Conservation (phyloP, 1,284 basidiomycete genomes). For the Trichosporon sp. region DNA sequence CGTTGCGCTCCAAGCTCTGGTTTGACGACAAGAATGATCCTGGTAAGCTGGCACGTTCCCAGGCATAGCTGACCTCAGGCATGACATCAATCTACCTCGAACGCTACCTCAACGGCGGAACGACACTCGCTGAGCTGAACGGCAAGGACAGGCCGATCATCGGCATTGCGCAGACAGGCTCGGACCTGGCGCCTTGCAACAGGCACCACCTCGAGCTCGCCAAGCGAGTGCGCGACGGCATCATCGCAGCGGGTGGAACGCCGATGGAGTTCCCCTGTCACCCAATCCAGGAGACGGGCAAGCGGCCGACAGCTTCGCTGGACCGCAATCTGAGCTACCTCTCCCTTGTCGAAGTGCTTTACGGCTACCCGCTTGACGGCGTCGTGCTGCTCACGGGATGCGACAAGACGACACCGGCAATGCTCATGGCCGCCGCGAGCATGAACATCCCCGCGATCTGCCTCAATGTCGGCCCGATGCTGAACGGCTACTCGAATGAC, state of each 20-base stretch:
- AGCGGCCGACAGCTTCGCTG: conserved; percentile 44
- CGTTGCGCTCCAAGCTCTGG: conserved; percentile 42
- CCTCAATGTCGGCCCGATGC: conserved; percentile 44
- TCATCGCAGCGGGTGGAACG: conserved; percentile 46
- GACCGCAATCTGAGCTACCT: conserved; percentile 47
- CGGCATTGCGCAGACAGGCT: conserved; percentile 60
- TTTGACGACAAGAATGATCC: conserved; percentile 38
- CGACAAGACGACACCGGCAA: conserved; percentile 50
- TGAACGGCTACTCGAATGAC: conserved; percentile 44
- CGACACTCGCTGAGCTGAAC: conserved; percentile 35
- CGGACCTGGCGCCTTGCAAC: conserved; percentile 44
- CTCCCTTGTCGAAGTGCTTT: conserved; percentile 44
- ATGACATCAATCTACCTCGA: conserved; percentile 40
- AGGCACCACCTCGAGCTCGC: conserved; percentile 44
- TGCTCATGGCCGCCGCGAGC: conserved; percentile 38
- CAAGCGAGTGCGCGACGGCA: conserved; percentile 46
- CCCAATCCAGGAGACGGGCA: conserved; percentile 48
- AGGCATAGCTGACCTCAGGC: conserved; percentile 11
- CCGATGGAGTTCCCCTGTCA: conserved; percentile 49
- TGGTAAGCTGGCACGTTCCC: conserved; percentile 19
- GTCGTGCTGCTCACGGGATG: conserved; percentile 47
- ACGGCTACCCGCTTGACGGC: conserved; percentile 46
- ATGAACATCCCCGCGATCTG: conserved; percentile 44
- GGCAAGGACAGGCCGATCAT: conserved; percentile 81
- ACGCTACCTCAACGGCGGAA: conserved; percentile 44